phyloP scores from a whole-genome alignment of 352 stramenopile species.

The Discostella stelligera region DNA sequence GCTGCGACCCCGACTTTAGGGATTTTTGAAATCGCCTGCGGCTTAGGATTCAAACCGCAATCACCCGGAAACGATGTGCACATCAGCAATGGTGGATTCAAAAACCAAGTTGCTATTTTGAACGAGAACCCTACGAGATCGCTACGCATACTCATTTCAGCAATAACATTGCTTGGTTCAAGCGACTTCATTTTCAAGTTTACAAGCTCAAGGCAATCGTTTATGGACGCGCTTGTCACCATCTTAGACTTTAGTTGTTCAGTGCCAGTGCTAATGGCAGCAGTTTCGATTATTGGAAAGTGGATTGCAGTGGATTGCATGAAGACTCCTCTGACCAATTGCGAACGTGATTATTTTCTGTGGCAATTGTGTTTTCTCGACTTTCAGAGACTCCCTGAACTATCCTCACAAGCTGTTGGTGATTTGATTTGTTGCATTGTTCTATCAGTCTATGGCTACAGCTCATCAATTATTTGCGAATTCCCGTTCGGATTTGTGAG shows the following conservation, averaged over 20 bases:
- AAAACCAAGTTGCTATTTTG: conserved; percentile 37
- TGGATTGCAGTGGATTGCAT: conserved; percentile 56
- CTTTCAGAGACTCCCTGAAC: conserved; percentile 64
- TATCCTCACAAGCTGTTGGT: conserved; percentile 63
- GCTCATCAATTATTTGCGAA: conserved; percentile 23
- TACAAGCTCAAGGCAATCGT: conserved; percentile 58
- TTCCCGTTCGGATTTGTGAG: conserved; percentile 30
- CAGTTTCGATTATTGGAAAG: conserved; percentile 63
- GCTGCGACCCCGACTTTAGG: conserved; percentile 70
- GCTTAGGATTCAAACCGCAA: conserved; percentile 41
- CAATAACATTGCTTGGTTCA: conserved; percentile 58
- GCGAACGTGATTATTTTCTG: conserved; percentile 72
- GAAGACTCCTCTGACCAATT: conserved; percentile 62
- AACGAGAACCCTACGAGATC: conserved; percentile 17
- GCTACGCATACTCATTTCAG: conserved; percentile 43
- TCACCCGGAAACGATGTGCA: conserved; percentile 28
- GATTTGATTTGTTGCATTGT: conserved; percentile 72
- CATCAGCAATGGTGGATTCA: conserved; percentile 18
- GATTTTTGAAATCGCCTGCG: conserved; percentile 65
- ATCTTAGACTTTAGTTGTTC: conserved; percentile 75
- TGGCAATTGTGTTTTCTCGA: conserved; percentile 70
- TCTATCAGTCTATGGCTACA: conserved; percentile 43
- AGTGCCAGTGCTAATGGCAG: conserved; percentile 68
- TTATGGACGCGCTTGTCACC: conserved; percentile 62
- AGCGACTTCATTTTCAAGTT: conserved; percentile 64